Evolutionary conservation across 495 filamentous ascomycete genomes (phyloP).

Genomic region (Sordaria brevicollis): DNA sequence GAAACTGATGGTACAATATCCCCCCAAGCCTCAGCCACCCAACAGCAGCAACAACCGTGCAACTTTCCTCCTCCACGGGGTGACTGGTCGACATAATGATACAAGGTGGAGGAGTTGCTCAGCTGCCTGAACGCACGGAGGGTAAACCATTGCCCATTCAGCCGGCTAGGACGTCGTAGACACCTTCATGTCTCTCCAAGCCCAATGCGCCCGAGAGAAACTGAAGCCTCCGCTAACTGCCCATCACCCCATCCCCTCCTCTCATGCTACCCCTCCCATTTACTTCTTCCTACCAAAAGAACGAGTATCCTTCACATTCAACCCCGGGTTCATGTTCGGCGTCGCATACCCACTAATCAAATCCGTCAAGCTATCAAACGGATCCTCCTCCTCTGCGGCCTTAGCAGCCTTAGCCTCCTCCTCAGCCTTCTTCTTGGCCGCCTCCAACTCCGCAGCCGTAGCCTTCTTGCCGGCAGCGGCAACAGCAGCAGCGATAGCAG

Average conservation of each 20-base stretch:
- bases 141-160: not conserved
- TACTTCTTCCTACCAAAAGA: slow-evolving; percentile 18
- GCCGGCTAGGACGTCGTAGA: not conserved
- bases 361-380: slow-evolving; percentile 52
- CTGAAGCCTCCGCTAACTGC: not conserved
- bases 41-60: not conserved
- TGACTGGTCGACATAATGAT: not conserved
- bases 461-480: slow-evolving; percentile 5
- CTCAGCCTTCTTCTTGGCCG: slow-evolving; percentile 11
- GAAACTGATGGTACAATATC: not conserved
- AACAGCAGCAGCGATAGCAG: slow-evolving; percentile 13
- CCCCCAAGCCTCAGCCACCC: not conserved
- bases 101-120: not conserved
- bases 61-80: not conserved
- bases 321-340: slow-evolving; percentile 13
- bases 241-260: not conserved
- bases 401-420: slow-evolving; percentile 31
- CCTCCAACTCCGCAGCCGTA: slow-evolving; percentile 12
- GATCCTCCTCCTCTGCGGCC: slow-evolving; percentile 9
- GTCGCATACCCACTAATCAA: slow-evolving; percentile 56
- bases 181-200: not conserved
- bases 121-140: not conserved
- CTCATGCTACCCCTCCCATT: not conserved
- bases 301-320: slow-evolving; percentile 17
- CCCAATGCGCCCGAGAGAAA: not conserved